Conservation (phyloP, 495 filamentous ascomycete genomes). For the Trichoderma orchidacearum region DNA sequence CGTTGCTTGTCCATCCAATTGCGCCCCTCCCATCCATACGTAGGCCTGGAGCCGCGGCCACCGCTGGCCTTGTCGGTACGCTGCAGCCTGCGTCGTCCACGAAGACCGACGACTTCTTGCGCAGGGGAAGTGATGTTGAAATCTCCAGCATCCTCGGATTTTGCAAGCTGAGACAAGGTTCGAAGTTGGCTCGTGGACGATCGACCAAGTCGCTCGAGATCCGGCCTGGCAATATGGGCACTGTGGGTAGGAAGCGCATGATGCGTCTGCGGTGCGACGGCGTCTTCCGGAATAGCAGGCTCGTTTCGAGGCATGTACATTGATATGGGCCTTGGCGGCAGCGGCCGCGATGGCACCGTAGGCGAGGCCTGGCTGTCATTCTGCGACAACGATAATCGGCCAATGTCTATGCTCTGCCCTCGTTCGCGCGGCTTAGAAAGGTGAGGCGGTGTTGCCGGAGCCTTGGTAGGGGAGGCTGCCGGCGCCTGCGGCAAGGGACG, state of each 20-base stretch:
- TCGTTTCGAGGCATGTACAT: constrained; percentile 41
- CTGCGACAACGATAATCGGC: constrained; percentile 24
- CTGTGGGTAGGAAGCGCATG: constrained; percentile 9
- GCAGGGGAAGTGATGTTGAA: constrained; percentile 60
- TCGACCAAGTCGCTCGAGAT: constrained; percentile 63
- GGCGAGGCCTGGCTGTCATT: constrained; percentile 19
- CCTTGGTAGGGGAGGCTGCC: constrained; percentile 22
- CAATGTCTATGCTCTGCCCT: constrained; percentile 37
- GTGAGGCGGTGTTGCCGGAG: constrained; percentile 11
- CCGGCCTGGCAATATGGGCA: constrained; percentile 45
- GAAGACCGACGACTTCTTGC: constrained; percentile 75
- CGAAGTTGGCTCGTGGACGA: constrained; percentile 82
- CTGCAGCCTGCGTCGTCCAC: constrained; percentile 73
- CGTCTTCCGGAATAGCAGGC: constrained; percentile 14
- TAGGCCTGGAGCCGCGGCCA: constrained; percentile 26
- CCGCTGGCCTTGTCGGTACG: constrained; percentile 34
- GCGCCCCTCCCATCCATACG: constrained; percentile 63
- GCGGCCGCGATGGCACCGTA: constrained; percentile 18
- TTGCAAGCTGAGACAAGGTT: constrained; percentile 74
- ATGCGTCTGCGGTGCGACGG: constrained; percentile 9
- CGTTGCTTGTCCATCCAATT: constrained; percentile 99
- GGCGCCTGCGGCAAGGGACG: constrained; percentile 64
- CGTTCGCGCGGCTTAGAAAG: constrained; percentile 21
- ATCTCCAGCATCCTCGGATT: constrained; percentile 59
- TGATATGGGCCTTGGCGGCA: constrained; percentile 35